A percentile compares a stretch with the other conserved stretches of the same genome.
Evolutionary conservation across 139 green algal species (phyloP).

Genomic region (Ettlia oleoabundans): DNA sequence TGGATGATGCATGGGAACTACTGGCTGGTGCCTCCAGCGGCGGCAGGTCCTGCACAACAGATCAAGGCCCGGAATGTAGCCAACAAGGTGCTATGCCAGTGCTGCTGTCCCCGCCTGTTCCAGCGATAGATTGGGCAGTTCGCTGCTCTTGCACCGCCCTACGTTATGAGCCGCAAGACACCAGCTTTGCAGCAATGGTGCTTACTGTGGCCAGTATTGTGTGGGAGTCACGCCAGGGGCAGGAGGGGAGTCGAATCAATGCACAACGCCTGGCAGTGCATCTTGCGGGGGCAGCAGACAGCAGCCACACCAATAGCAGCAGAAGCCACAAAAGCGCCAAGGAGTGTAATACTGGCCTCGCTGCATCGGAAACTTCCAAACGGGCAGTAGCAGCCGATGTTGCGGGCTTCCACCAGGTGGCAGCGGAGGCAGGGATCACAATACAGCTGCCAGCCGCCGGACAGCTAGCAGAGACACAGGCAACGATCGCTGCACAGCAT

Average conservation of each 20-base stretch:
- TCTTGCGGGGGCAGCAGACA: background rate
- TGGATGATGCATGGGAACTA: background rate
- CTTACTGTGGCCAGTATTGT: background rate
- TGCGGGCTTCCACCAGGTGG: conserved; percentile 26
- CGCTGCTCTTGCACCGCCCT: background rate
- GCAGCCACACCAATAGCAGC: background rate
- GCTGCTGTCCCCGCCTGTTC: background rate
- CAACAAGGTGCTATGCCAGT: background rate
- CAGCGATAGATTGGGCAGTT: background rate
- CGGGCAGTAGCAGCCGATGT: background rate
- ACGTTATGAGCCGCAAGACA: conserved; percentile 14
- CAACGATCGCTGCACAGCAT: background rate
- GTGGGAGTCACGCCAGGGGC: background rate
- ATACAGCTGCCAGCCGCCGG: background rate
- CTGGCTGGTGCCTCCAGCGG: background rate
- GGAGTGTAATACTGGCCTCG: background rate
- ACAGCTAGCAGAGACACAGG: background rate
- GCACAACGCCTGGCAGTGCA: conserved; percentile 4
- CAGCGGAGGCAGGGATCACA: conserved; percentile 3
- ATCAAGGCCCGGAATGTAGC: background rate
- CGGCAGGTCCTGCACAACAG: too few relatives aligned
- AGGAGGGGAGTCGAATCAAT: background rate
- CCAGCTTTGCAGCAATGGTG: background rate
- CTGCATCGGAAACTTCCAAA: background rate
- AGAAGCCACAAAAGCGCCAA: too few relatives aligned